These are phyloP conservation scores for Xylaria longipes DNA, from an alignment of 495 filamentous ascomycete genomes.

Conservation along the genomic window DNA sequence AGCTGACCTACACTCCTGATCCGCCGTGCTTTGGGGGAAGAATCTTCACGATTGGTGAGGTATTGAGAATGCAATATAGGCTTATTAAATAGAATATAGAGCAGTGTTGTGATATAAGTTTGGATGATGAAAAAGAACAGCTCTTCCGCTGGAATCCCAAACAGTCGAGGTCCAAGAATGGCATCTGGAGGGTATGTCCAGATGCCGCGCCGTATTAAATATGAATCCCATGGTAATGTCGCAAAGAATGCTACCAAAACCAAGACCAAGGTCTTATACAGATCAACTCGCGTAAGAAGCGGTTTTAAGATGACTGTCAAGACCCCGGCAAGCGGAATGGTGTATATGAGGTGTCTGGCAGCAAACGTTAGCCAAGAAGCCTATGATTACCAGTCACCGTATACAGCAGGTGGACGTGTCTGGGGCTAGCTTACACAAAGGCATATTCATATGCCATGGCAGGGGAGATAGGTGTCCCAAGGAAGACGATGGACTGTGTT, in stretches of 20 bases:
- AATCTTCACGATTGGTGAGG: constrained; percentile 47
- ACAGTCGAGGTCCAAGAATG: constrained; percentile 62
- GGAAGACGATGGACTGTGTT: constrained; percentile 1
- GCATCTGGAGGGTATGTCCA: constrained; percentile 72
- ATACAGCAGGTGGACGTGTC: not conserved
- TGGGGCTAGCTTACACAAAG: constrained; percentile 60
- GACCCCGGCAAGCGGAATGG: constrained; percentile 63
- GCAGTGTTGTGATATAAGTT: constrained; percentile 70
- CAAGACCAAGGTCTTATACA: constrained; percentile 64
- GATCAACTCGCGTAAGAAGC: constrained; percentile 61
- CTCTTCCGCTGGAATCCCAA: constrained; percentile 68
- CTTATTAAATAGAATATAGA: constrained; percentile 70
- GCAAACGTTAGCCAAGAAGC: not conserved
- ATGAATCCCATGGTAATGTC: constrained; percentile 75
- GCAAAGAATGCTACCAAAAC: constrained; percentile 62
- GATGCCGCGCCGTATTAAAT: constrained; percentile 65
- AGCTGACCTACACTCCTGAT: constrained; percentile 47
- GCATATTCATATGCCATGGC: constrained; percentile 72
- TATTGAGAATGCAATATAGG: constrained; percentile 64
- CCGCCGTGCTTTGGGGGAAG: constrained; percentile 18
- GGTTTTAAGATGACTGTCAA: constrained; percentile 65
- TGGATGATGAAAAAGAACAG: constrained; percentile 79
- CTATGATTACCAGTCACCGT: not conserved
- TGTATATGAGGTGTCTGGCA: constrained; percentile 69
- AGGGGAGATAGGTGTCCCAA: constrained; percentile 4